Evolutionary conservation across 371 early-diverging fungal species (phyloP).

Genomic region (Mucor velutinosus): DNA sequence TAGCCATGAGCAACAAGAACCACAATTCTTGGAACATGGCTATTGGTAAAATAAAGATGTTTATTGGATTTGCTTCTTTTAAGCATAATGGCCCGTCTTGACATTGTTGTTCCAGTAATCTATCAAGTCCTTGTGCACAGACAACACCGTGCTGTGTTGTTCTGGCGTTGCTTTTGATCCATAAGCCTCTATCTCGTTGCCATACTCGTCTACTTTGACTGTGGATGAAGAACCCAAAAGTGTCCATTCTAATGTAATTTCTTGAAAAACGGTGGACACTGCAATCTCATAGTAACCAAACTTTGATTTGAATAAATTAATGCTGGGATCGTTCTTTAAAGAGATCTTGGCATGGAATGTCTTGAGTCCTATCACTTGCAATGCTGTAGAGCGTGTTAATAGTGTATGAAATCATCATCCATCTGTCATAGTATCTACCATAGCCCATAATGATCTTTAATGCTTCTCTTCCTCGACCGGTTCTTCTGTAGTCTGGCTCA

Average conservation of each 20-base stretch:
- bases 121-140: not conserved
- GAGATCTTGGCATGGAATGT: slow-evolving; percentile 83
- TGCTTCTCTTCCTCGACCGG: slow-evolving; percentile 75
- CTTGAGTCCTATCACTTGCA: slow-evolving; percentile 57
- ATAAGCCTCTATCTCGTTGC: slow-evolving; percentile 28
- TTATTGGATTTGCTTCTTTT: not conserved
- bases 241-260: slow-evolving; percentile 71
- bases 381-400: slow-evolving; percentile 26
- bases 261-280: slow-evolving; percentile 71
- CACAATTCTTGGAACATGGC: not conserved
- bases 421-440: slow-evolving; percentile 39
- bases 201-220: slow-evolving; percentile 11
- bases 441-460: slow-evolving; percentile 83
- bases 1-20: slow-evolving; percentile 7
- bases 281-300: slow-evolving; percentile 73
- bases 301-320: slow-evolving; percentile 67
- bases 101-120: slow-evolving; percentile 15
- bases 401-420: not conserved
- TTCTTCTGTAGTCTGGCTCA: slow-evolving; percentile 65
- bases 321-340: slow-evolving; percentile 69
- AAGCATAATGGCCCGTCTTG: not conserved
- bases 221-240: slow-evolving; percentile 1
- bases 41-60: slow-evolving; percentile 8
- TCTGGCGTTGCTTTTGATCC: slow-evolving; percentile 35
- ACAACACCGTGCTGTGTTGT: slow-evolving; percentile 15